Evolutionary conservation across 805 yeast species (phyloP).

Genomic region (Lipomyces yamanashiensis): DNA sequence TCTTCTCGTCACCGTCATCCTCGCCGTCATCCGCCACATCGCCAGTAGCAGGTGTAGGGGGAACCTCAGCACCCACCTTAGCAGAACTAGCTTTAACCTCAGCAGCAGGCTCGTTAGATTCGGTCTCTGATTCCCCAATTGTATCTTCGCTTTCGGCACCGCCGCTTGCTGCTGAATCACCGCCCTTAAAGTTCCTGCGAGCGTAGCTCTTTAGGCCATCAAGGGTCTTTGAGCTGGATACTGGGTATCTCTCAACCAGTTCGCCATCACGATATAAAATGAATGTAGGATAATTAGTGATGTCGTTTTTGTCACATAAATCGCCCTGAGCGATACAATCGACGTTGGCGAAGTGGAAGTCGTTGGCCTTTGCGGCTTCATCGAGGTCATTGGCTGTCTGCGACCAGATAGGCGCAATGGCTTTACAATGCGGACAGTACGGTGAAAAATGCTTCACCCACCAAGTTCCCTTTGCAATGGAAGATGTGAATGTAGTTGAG

Average conservation of each 20-base stretch:
- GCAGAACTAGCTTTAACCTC: not conserved
- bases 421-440: constrained; percentile 79
- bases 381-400: constrained; percentile 61
- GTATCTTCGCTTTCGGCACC: constrained; percentile 14
- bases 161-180: not conserved
- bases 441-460: constrained; percentile 92
- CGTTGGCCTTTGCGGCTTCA: constrained; percentile 52
- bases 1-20: constrained; percentile 4
- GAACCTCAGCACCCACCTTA: constrained; percentile 2
- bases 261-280: constrained; percentile 58
- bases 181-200: constrained; percentile 7
- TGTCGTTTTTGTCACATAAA: constrained; percentile 69
- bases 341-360: constrained; percentile 68
- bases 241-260: constrained; percentile 38
- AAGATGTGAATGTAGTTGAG: constrained; percentile 15
- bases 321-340: constrained; percentile 89
- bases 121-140: not conserved
- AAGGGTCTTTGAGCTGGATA: constrained; percentile 17
- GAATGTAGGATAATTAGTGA: constrained; percentile 70
- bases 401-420: constrained; percentile 83
- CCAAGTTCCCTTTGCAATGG: constrained; percentile 55
- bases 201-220: constrained; percentile 30
- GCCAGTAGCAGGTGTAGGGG: constrained; percentile 8
- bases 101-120: not conserved
- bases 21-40: constrained; percentile 17